phyloP scores from a whole-genome alignment of 2,329 filamentous ascomycete genomes.

The Pestalotiopsis sp. region DNA sequence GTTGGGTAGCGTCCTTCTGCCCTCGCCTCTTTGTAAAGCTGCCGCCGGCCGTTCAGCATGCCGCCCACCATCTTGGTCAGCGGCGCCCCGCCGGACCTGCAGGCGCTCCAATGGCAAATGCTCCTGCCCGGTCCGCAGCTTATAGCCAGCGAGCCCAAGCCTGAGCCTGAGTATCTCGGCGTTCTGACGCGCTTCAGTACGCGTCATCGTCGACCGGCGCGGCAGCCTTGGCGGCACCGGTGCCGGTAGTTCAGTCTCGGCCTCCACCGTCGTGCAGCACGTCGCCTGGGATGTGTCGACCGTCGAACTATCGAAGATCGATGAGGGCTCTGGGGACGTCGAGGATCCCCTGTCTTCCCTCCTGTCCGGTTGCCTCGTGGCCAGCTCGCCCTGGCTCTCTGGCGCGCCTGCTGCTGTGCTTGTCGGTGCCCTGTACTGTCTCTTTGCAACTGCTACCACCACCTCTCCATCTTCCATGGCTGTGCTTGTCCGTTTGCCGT shows the following conservation, averaged over 20 bases:
- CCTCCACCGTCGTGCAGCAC: constrained; percentile 45
- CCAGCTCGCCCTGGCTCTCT: background rate
- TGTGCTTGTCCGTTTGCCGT: background rate
- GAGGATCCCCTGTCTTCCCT: background rate
- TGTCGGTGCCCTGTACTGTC: background rate
- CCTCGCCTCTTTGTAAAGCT: background rate
- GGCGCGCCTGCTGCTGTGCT: background rate
- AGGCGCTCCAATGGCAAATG: constrained; percentile 66
- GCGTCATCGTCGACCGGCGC: constrained; percentile 40
- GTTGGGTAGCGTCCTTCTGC: no score
- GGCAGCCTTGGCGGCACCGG: constrained; percentile 20
- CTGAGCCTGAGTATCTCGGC: constrained; percentile 69
- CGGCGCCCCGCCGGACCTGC: constrained; percentile 38
- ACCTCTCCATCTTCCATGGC: background rate
- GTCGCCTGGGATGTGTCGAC: constrained; percentile 53
- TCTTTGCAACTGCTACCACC: background rate
- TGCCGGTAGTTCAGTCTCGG: constrained; percentile 34
- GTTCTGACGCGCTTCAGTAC: constrained; percentile 60
- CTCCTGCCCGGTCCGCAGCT: constrained; percentile 73
- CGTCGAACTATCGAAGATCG: constrained; percentile 52
- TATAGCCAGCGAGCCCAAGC: constrained; percentile 74
- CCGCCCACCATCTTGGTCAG: constrained; percentile 17
- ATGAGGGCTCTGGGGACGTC: constrained; percentile 35
- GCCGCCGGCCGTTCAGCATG: background rate
- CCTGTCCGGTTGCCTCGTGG: background rate